phyloP scores from a whole-genome alignment of 1,284 basidiomycete genomes.

The Ganoderma meredithae region DNA sequence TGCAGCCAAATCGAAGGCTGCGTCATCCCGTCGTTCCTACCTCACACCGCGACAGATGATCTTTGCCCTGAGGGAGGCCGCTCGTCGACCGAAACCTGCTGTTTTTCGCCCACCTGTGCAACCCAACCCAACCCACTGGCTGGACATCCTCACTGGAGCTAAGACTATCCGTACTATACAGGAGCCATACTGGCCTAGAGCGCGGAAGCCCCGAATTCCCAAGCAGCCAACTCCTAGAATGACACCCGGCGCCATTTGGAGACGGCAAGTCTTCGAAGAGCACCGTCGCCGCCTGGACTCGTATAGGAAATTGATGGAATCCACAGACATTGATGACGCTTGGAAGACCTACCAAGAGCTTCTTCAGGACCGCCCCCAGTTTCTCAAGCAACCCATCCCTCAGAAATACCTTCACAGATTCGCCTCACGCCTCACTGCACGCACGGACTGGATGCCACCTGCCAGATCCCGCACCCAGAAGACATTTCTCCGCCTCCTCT shows the following conservation, averaged over 20 bases:
- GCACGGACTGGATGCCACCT: constrained; percentile 12
- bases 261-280: constrained; percentile 17
- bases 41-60: constrained; percentile 5
- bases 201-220: neutral
- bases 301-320: constrained; percentile 43
- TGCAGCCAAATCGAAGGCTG: constrained; percentile 2
- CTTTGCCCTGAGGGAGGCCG: neutral
- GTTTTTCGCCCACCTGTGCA: neutral
- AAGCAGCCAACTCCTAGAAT: neutral
- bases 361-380: constrained; percentile 43
- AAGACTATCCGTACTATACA: constrained; percentile 1
- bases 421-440: constrained; percentile 57
- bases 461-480: constrained; percentile 62
- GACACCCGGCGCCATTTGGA: constrained; percentile 4
- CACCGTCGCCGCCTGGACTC: constrained; percentile 14
- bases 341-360: constrained; percentile 66
- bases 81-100: neutral
- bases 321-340: constrained; percentile 51
- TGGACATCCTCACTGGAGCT: neutral
- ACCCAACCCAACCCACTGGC: neutral
- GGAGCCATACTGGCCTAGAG: neutral
- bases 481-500: constrained; percentile 67
- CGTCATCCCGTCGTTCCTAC: constrained; percentile 3
- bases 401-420: constrained; percentile 64
- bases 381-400: constrained; percentile 30